These are phyloP conservation scores for Dipodascopsis uninucleata DNA, from an alignment of 805 yeast genomes.

Conservation along the genomic window DNA sequence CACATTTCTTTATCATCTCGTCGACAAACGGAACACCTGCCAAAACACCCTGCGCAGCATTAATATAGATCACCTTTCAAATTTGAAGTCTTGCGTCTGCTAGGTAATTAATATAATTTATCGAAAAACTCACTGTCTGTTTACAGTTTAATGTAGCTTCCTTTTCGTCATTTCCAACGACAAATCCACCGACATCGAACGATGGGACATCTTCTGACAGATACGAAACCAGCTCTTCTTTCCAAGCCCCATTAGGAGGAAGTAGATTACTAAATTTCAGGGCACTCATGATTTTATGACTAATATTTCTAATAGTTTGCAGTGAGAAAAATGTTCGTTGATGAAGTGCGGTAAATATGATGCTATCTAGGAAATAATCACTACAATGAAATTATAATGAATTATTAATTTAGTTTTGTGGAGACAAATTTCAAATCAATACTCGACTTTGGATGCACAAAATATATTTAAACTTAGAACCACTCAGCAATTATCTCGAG, in stretches of 20 bases:
- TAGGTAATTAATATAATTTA: not conserved
- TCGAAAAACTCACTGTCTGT: conserved; percentile 40
- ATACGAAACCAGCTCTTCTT: conserved; percentile 68
- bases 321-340: no score
- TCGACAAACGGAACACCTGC: conserved; percentile 87
- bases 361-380: no score
- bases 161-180: conserved; percentile 74
- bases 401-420: no score
- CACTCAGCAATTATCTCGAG: no score
- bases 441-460: no score
- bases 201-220: conserved; percentile 87
- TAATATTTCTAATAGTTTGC: not conserved
- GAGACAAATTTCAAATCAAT: no score
- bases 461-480: no score
- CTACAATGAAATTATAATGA: no score
- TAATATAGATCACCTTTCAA: no score
- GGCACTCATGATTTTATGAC: conserved; percentile 1
- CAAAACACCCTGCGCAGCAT: conserved; percentile 67
- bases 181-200: conserved; percentile 91
- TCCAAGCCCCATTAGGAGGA: conserved; percentile 80
- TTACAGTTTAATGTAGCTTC: conserved; percentile 79
- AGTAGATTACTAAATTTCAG: conserved; percentile 47
- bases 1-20: conserved; percentile 78
- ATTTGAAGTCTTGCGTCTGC: no score
- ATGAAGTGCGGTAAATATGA: no score